phyloP scores from a whole-genome alignment of 2,329 filamentous ascomycete species.

The Alternaria solani region DNA sequence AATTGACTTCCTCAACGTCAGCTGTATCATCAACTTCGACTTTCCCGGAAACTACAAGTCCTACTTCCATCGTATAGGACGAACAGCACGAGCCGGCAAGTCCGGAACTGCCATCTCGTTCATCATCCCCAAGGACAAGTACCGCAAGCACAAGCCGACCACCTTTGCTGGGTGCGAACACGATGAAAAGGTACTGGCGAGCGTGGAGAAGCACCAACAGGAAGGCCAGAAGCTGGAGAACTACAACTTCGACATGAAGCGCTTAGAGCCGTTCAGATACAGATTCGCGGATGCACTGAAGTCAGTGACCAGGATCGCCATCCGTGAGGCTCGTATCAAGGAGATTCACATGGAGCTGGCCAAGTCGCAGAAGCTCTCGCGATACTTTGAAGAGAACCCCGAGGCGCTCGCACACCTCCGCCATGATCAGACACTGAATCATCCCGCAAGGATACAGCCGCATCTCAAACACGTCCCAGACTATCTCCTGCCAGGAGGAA shows the following conservation, averaged over 20 bases:
- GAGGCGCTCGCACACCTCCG: slow-evolving; percentile 85
- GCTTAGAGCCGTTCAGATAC: slow-evolving; percentile 93
- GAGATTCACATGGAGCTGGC: slow-evolving; percentile 90
- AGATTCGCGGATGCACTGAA: slow-evolving; percentile 85
- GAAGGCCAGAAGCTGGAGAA: slow-evolving; percentile 83
- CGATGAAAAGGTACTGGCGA: slow-evolving; percentile 83
- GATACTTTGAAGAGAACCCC: slow-evolving; percentile 89
- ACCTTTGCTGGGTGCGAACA: slow-evolving; percentile 76
- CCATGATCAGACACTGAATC: slow-evolving; percentile 82
- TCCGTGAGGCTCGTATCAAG: slow-evolving; percentile 86
- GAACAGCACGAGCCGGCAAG: slow-evolving; percentile 89
- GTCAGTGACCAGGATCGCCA: slow-evolving; percentile 85
- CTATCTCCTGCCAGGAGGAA: slow-evolving; percentile 83
- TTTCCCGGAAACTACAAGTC: slow-evolving; percentile 86
- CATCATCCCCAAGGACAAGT: slow-evolving; percentile 81
- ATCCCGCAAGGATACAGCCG: slow-evolving; percentile 81
- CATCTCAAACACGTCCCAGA: slow-evolving; percentile 89
- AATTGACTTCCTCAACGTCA: slow-evolving; percentile 94
- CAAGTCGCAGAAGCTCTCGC: slow-evolving; percentile 83
- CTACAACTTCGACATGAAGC: slow-evolving; percentile 93
- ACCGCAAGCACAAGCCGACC: slow-evolving; percentile 89
- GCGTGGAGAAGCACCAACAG: slow-evolving; percentile 84
- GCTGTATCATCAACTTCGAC: slow-evolving; percentile 89
- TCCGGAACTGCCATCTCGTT: slow-evolving; percentile 96
- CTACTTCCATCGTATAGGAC: slow-evolving; percentile 96